Base-by-base conservation (phyloP, 1,284 basidiomycete species). In the Irpex rosettiformis region DNA sequence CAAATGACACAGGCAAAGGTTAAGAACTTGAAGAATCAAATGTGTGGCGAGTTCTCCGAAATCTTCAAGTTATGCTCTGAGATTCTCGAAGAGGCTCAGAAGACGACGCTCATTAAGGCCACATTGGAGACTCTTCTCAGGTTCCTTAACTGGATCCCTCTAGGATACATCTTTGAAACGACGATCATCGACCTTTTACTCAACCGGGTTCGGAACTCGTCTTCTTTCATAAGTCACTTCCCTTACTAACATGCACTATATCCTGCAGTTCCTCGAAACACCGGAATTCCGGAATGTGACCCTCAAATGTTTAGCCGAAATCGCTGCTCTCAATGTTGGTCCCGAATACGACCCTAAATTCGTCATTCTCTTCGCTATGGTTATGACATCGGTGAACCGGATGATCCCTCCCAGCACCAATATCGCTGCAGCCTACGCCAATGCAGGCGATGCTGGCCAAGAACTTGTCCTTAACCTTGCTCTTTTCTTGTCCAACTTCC, bases 1-100 rank as follows among this genome's bases (percentile, higher is more conserved):
- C 94, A 97, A 75, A 94, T 99, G 95, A 98, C 96, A 0, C 95
- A 97, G 73, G 91, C 91, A 16, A 99, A 98, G 80, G 97, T 95
- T 62, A 98, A 98, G 76, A 91, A 93, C 65, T 79, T 99, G 63
- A 99, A 99, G 81, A 96, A 97, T 71, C 93, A 95, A 67, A 96
- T 98, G 92, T 95, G 94, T 72, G 91, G 91, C 67, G 95, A 98
- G 77, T 98, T 98, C 73, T 90, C 91, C 52, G 95, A 97, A 70
- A 94, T 98, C 72, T 97, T 97, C 84, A 91, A 92, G 66, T 82
- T 98, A 27, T 98, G 94, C 73, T 91, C 90, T 62, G 96, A 99
- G 74, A 95, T 99, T 33, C 81, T 99, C 48, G 94, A 96, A 70
- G 96, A 98, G 76, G 96, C 97, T n/a, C 89, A 94, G 70, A 99